Evolutionary conservation across 1,284 basidiomycete species (phyloP).

Genomic region (Ceratorhiza oryzae-sativae): DNA sequence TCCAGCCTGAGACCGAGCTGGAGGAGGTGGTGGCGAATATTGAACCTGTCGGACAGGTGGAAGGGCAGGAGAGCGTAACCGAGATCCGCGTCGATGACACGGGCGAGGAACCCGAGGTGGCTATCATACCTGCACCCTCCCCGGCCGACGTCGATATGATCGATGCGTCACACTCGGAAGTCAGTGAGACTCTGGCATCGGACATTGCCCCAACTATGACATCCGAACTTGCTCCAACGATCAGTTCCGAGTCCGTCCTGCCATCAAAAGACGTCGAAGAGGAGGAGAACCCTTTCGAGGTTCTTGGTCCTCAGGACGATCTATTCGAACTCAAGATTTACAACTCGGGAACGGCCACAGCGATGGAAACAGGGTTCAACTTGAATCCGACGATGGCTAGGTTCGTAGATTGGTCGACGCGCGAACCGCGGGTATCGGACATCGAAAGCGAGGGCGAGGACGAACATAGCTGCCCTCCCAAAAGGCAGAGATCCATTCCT

Average conservation of each 20-base stretch:
- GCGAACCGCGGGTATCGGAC: conserved; percentile 1
- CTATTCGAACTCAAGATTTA: conserved; percentile 61
- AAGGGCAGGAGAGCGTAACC: neutral
- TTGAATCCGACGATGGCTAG: neutral
- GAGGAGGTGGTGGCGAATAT: conserved; percentile 37
- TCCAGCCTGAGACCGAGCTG: conserved; percentile 16
- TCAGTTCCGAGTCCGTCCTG: conserved; percentile 4
- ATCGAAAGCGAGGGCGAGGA: neutral
- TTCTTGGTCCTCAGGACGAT: conserved; percentile 61
- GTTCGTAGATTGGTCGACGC: conserved; percentile 14
- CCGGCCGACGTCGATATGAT: conserved; percentile 13
- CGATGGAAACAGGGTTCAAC: conserved; percentile 36
- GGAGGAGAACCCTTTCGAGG: conserved; percentile 1
- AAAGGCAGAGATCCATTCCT: neutral
- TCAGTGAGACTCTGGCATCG: conserved; percentile 1
- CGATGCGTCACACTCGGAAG: neutral
- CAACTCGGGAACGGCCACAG: conserved; percentile 49
- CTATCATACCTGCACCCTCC: conserved; percentile 4
- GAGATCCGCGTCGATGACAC: conserved; percentile 14
- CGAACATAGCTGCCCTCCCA: neutral
- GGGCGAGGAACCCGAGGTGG: conserved; percentile 44
- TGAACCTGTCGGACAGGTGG: neutral
- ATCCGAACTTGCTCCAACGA: neutral
- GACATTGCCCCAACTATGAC: conserved; percentile 44
- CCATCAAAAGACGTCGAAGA: conserved; percentile 4